Evolutionary conservation across 129 eudicot genomes (phyloP), one percentile per base, ranked within the genome.

Genomic region (Heracleum sosnowskyi): DNA sequence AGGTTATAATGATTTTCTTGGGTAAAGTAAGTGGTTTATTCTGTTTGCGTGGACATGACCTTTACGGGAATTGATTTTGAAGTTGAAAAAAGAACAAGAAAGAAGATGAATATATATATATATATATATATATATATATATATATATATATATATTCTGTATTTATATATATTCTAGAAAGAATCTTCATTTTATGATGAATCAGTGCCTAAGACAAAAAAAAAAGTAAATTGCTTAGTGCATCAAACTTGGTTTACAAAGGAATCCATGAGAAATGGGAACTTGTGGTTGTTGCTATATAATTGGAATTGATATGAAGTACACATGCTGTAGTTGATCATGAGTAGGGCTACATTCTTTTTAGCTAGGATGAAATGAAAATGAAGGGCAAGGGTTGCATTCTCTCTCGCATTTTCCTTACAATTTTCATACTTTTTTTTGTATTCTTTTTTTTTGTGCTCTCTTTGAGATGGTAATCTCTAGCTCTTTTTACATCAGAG

Each of bases 1-100:
- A 86, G 83, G 86, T 84, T 69, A 40, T 42, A 35, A 9, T 73
- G 24, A 70, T 70, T 33, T 70, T 36, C 18, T 7, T 70, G 40
- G 29, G 75, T 36, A 13, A 70, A 70, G 45, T 37, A 16, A 7
- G 39, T 22, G 40, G 72, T 20, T 20, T 15, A 10, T 24, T 24
- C 46, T 69, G 42, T 69, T 34, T 39, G 18, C 16, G 39, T 35
- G 74, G 4, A 69, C 44, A 16, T 22, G 40, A 69, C 20, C 11
- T 69, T 69, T 69, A 18, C 6, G 13, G 12, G 45, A 13, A 69
- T 6, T 69, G 74, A 69, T 35, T 53, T 53, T 20, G 57, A 53
- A 53, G 28, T 53, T 53, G 2, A 22, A 7, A 47, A 53, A 53
- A 22, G 62, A 53, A 53, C 62, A 22, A 53, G 62, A 53, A 53